Conservation (phyloP, 1,139 yeast species). For the Martiniozyma asiatica region DNA sequence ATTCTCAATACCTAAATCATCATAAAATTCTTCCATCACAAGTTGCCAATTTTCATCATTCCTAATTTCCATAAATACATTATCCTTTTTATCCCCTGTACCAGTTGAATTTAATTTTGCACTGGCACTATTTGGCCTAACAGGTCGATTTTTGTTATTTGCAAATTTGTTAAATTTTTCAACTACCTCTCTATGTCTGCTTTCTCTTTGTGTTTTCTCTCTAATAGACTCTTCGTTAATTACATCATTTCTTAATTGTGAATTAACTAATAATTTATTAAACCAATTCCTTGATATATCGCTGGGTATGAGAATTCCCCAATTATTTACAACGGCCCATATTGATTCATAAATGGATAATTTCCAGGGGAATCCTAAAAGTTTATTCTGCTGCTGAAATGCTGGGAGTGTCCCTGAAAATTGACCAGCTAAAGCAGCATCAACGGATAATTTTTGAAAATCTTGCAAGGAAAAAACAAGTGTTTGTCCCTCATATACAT, state of each 20-base stretch:
- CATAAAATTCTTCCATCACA: not conserved
- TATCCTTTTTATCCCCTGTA: constrained; percentile 4
- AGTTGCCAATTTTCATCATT: constrained; percentile 5
- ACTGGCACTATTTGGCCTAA: constrained; percentile 2
- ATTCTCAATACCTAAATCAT: not conserved
- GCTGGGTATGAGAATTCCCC: constrained; percentile 29
- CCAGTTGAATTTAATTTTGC: not conserved
- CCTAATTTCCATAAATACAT: constrained; percentile 12
- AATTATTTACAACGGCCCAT: constrained; percentile 42
- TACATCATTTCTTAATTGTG: constrained; percentile 2
- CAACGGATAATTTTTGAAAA: constrained; percentile 38
- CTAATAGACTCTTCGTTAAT: constrained; percentile 5
- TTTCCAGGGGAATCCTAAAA: constrained; percentile 72
- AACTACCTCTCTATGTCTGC: constrained; percentile 8
- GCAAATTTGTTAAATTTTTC: constrained; percentile 10
- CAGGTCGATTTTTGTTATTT: constrained; percentile 1
- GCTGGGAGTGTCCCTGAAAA: constrained; percentile 72
- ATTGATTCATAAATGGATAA: constrained; percentile 62
- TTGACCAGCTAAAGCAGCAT: constrained; percentile 55
- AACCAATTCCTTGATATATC: too few relatives aligned
- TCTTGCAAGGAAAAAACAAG: constrained; percentile 39
- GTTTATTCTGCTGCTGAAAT: constrained; percentile 85
- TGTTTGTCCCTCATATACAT: constrained; percentile 34
- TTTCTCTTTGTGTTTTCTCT: constrained; percentile 9
- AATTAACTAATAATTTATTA: too few relatives aligned